Base-by-base conservation (phyloP, 2,329 filamentous ascomycete species). In the Fusarium guadeloupense region DNA sequence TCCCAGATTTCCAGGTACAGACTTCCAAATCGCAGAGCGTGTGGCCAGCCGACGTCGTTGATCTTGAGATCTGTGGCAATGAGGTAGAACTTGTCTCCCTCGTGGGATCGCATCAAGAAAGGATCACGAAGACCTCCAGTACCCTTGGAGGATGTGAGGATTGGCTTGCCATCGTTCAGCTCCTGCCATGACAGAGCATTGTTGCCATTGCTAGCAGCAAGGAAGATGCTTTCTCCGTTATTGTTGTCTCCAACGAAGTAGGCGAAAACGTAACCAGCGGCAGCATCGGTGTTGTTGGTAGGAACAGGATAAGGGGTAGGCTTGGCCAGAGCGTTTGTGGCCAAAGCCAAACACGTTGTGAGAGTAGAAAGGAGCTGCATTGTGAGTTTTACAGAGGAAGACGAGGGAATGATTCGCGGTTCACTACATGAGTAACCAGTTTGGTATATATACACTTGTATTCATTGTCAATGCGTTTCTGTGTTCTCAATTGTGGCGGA, bases 1-100 rank as follows among this genome's bases (percentile, higher is more conserved):
- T 84, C 80, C 81, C 82, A 84, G 17, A 84, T 73, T 59, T 83
- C 80, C 4, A 84, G 74, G 53, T 60, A 44, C 10, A 43, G 26
- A 1, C 50, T 58, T 0, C 43, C 54, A n/a, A 47, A 42, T 2
- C 54, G 41, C 0, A 37, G 40, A 0, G 54, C 49, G 0, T 33
- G 16, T 2, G 14, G 40, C 54, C 49, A 57, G 41, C 25, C 38
- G 0, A 33, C 47, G 0, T 38, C 54, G 3, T 25, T 33, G 12
- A 57, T 48, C 4, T 38, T 41, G 17, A 57, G 54, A 12, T 57
- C 54, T 13, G 54, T 57, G 2, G 54, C 54, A 1, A 57, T 21
- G 4, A 57, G 38, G 10, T 33, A 57, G 14, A 57, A 57, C 5
- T 17, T 34, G 41, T 44, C 41, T 14, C 41, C 41, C 17, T 44